These are phyloP conservation scores for Neofusicoccum sp. DNA, from an alignment of 2,329 filamentous ascomycete species.

Conservation along the genomic window DNA sequence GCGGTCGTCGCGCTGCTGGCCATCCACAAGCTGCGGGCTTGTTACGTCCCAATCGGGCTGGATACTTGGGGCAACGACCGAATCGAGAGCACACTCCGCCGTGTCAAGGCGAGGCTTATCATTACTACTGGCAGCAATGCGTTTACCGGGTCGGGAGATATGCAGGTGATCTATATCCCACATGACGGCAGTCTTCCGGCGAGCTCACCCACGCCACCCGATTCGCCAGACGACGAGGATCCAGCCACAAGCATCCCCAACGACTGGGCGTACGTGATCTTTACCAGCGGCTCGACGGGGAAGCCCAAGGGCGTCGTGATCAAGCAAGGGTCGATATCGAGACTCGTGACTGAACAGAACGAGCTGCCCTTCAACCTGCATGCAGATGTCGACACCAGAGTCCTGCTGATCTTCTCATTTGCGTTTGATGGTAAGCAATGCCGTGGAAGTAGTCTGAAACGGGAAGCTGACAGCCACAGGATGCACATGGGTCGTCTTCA, in stretches of 20 bases:
- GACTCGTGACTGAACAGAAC: background rate
- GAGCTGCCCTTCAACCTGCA: constrained; percentile 5
- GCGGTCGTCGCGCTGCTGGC: background rate
- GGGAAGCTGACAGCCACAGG: background rate
- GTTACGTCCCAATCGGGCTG: constrained; percentile 5
- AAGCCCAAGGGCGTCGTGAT: constrained; percentile 29
- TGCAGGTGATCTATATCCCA: background rate
- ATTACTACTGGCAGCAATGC: background rate
- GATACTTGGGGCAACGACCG: constrained; percentile 13
- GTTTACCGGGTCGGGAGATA: background rate
- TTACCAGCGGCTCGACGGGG: constrained; percentile 23
- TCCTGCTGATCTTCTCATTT: constrained; percentile 41
- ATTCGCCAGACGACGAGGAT: background rate
- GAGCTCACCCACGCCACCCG: background rate
- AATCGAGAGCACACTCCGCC: constrained; percentile 4
- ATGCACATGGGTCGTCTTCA: constrained; percentile 57
- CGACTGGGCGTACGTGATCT: constrained; percentile 67
- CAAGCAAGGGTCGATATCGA: constrained; percentile 13
- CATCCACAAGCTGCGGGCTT: constrained; percentile 7
- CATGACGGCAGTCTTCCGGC: background rate
- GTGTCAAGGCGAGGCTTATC: background rate
- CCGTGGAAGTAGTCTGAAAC: no score
- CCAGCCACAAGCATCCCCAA: background rate
- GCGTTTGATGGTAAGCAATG: constrained; percentile 56
- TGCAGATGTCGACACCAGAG: background rate